phyloP scores from a whole-genome alignment of 2,329 filamentous ascomycete species.

The Corniculantispora saksenae region DNA sequence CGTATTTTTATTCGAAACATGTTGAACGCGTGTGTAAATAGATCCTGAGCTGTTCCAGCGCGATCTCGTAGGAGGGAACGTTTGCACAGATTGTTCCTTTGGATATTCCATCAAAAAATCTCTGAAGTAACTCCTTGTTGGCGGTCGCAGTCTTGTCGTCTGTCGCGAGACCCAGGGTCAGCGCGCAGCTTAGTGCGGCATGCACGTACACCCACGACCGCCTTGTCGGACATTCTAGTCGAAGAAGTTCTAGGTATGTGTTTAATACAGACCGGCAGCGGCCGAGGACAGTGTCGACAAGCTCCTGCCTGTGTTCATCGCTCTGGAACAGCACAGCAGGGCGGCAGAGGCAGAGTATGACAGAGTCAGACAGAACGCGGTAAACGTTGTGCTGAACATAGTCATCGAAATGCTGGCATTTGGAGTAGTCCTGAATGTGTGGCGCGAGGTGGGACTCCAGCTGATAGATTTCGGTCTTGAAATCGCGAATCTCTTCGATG shows the following conservation, averaged over 20 bases:
- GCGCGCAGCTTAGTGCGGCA: not conserved
- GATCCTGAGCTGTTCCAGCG: not conserved
- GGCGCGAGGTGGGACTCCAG: not conserved
- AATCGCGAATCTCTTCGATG: not conserved
- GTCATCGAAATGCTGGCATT: not conserved
- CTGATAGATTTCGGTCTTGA: not conserved
- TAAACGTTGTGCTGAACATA: conserved; percentile 1
- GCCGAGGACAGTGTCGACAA: not conserved
- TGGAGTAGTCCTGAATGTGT: not conserved
- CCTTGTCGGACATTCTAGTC: not conserved
- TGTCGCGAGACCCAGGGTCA: not conserved
- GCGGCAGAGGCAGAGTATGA: not conserved
- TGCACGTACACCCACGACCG: not conserved
- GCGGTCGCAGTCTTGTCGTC: not conserved
- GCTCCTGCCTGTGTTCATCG: not conserved
- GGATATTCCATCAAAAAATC: not conserved
- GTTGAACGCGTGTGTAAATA: not conserved
- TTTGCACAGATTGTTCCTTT: not conserved
- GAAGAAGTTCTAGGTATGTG: not conserved
- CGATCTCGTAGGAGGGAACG: not conserved
- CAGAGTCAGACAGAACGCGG: not conserved
- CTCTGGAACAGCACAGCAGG: not conserved
- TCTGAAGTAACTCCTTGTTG: not conserved
- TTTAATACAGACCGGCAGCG: not conserved
- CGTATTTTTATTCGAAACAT: not conserved